phyloP scores from a whole-genome alignment of 2,329 filamentous ascomycete genomes.

The Exophiala oligosperma region DNA sequence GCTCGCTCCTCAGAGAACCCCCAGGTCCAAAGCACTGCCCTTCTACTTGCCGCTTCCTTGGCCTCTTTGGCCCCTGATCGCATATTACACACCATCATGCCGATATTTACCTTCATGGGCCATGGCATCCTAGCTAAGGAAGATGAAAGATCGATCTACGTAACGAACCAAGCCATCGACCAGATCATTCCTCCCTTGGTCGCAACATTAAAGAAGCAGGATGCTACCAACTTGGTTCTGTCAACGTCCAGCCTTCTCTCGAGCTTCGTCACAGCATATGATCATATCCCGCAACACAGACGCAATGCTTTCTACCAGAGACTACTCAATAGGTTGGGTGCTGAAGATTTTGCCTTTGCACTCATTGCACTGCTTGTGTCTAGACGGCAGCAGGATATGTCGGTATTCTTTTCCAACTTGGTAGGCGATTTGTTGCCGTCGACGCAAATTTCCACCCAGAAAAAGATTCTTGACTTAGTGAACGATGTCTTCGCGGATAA shows the following conservation, averaged over 20 bases:
- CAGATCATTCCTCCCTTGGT: constrained; percentile 92
- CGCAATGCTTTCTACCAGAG: constrained; percentile 80
- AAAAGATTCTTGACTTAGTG: constrained; percentile 73
- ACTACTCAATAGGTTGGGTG: constrained; percentile 79
- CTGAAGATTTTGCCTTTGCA: constrained; percentile 83
- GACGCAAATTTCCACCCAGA: constrained; percentile 72
- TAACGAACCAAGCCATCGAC: constrained; percentile 90
- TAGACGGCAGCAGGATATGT: constrained; percentile 72
- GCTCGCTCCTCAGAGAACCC: constrained; percentile 89
- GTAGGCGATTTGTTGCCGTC: constrained; percentile 70
- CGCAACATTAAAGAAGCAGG: constrained; percentile 74
- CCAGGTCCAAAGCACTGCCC: constrained; percentile 87
- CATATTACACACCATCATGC: constrained; percentile 96
- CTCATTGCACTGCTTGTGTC: constrained; percentile 88
- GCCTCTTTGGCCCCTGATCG: constrained; percentile 86
- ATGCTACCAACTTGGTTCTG: constrained; percentile 65
- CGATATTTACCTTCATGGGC: constrained; percentile 98
- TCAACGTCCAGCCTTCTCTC: constrained; percentile 87
- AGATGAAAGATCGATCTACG: constrained; percentile 95
- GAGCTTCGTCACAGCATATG: constrained; percentile 94
- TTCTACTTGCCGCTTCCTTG: constrained; percentile 82
- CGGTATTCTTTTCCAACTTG: constrained; percentile 74
- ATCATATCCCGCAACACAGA: constrained; percentile 88
- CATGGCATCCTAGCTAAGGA: constrained; percentile 86
- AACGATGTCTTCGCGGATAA: constrained; percentile 74